phyloP scores from a whole-genome alignment of 768 basidiomycete species.

The Pleurotus giganteus region DNA sequence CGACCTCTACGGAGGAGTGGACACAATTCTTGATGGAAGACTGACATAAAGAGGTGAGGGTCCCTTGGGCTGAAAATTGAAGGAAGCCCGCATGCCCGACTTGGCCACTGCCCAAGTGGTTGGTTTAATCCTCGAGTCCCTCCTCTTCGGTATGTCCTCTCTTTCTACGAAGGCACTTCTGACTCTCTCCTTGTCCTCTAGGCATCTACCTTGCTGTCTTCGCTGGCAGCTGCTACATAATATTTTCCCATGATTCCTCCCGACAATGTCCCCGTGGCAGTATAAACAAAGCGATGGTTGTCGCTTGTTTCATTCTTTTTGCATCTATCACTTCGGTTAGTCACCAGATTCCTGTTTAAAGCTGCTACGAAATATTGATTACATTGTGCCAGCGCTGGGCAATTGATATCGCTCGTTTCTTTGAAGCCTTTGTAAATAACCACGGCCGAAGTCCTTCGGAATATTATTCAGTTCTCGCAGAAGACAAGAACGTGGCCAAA shows the following conservation, averaged over 20 bases:
- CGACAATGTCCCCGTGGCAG: background rate
- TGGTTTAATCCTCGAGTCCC: background rate
- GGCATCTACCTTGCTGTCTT: background rate
- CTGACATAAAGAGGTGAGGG: no score
- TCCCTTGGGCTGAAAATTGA: no score
- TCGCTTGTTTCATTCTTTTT: background rate
- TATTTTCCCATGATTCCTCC: background rate
- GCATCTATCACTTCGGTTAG: background rate
- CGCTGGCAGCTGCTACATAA: background rate
- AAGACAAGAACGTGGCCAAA: slow-evolving; percentile 14
- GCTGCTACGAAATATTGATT: background rate
- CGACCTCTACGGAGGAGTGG: no score
- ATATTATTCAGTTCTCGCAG: slow-evolving; percentile 13
- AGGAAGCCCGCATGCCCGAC: no score
- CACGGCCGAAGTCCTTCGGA: slow-evolving; percentile 5
- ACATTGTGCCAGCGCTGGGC: slow-evolving; percentile 14
- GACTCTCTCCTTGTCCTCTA: background rate
- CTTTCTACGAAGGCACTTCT: background rate
- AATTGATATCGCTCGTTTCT: slow-evolving; percentile 13
- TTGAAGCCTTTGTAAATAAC: slow-evolving; percentile 15
- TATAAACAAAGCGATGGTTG: background rate
- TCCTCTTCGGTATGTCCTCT: background rate
- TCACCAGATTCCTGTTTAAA: background rate
- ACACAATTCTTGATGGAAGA: no score
- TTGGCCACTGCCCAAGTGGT: background rate